Evolutionary conservation across 768 basidiomycete genomes (phyloP), one percentile per base, ranked within the genome.

Genomic region (Suillus hirtellus): DNA sequence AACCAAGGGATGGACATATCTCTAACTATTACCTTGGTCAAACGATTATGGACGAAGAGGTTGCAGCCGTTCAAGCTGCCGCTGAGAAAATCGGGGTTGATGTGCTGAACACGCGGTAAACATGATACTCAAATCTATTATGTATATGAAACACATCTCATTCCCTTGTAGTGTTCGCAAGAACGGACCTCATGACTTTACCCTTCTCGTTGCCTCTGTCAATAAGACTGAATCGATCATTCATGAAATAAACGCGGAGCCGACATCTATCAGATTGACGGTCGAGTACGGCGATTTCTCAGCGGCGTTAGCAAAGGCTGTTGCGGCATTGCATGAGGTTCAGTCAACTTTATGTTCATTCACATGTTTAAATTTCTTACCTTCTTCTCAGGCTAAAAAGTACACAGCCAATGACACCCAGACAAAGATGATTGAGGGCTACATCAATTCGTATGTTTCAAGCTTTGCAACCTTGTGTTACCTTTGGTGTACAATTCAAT

Each of bases 21-120:
- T 91, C 89, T 37, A 92, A 93, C 72, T 96, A 95, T 74, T 96
- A 96, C 71, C 85, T 89, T 34, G 92, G 92, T 1, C 82, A 89
- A 64, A 72, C 82, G 11, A 85, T 89, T 24, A 81, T 83, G n/a
- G 90, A 93, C 64, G 85, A 86, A 0, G 94, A 95, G 71, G 92
- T 94, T 7, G 85, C 86, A 27, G 81, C 82, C 1, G 84, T 95
- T 27, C 93, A 95, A 72, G 79, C 78, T 9, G 87, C 87, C 1
- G 88, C 90, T 3, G 94, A 95, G 75, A 85, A 85, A 64, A 79
- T 90, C 35, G 85, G 82, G n/a, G 73, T 95, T 56, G 89, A 92
- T 65, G 82, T 92, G 11, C 72, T 94, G 63, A 95, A 95, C 72
- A 95, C 93, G 11, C 86, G 93, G 91, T 92, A 64, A 69, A 46